Conservation (phyloP, 2,329 filamentous ascomycete species). For the Alternaria hordeiaustralica region DNA sequence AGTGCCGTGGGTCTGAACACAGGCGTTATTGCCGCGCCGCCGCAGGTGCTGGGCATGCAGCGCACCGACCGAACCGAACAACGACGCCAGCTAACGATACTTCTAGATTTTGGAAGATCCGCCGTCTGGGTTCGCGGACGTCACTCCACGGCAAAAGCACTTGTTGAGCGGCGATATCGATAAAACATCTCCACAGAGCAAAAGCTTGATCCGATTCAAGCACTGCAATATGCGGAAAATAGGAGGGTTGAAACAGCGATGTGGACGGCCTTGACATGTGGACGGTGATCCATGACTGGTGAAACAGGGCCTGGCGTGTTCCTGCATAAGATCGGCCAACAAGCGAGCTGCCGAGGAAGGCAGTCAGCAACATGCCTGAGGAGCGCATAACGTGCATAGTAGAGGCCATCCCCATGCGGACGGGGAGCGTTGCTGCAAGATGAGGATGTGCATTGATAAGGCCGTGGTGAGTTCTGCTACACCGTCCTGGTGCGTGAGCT, state of each 20-base stretch:
- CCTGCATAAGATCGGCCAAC: conserved; percentile 7
- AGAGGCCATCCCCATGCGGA: background rate
- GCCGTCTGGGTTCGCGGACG: background rate
- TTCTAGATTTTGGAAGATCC: background rate
- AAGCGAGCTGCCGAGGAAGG: conserved; percentile 6
- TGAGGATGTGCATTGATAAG: conserved; percentile 8
- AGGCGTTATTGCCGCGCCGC: background rate
- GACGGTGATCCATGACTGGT: conserved; percentile 3
- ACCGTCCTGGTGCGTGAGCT: background rate
- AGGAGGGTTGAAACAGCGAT: conserved; percentile 11
- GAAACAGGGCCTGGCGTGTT: conserved; percentile 8
- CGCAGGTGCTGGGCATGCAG: background rate
- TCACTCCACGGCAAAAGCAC: background rate
- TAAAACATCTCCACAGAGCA: conserved; percentile 2
- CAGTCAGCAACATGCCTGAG: background rate
- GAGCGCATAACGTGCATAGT: conserved; percentile 3
- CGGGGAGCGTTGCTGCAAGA: conserved; percentile 5
- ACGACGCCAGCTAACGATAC: background rate
- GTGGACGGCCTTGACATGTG: background rate
- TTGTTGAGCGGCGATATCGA: conserved; percentile 9
- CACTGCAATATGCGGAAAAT: conserved; percentile 4
- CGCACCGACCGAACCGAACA: background rate
- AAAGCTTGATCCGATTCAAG: conserved; percentile 15
- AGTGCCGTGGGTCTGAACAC: background rate
- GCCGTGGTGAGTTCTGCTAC: background rate